Evolutionary conservation across 1,284 basidiomycete genomes (phyloP).

Genomic region (Tylopilus sp.): DNA sequence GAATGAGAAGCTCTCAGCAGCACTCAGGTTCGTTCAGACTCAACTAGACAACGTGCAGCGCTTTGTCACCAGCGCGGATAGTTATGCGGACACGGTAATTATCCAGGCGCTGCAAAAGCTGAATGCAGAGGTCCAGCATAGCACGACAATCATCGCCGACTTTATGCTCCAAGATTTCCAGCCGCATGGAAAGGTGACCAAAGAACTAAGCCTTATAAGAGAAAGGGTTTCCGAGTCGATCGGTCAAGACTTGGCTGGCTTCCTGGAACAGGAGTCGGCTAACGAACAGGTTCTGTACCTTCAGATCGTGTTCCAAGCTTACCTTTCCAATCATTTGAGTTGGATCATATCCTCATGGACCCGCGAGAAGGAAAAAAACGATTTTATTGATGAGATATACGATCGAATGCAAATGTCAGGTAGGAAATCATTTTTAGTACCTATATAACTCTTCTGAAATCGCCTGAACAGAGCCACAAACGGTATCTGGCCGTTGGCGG

Average conservation of each 20-base stretch:
- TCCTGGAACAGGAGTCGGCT: slow-evolving; percentile 3
- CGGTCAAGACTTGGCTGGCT: slow-evolving; percentile 4
- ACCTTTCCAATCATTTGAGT: slow-evolving; percentile 7
- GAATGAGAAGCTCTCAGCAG: background rate
- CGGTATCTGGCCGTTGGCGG: slow-evolving; percentile 19
- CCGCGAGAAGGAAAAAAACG: slow-evolving; percentile 6
- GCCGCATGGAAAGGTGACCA: background rate
- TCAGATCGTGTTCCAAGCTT: slow-evolving; percentile 19
- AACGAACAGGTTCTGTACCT: slow-evolving; percentile 12
- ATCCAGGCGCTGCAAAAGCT: slow-evolving; percentile 13
- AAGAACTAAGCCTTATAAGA: slow-evolving; percentile 4
- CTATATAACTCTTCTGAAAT: background rate
- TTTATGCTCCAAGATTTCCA: slow-evolving; percentile 3
- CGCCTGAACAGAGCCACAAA: slow-evolving; percentile 14
- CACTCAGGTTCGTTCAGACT: background rate
- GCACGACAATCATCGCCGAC: slow-evolving; percentile 14
- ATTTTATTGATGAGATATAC: slow-evolving; percentile 14
- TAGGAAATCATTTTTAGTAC: too few species aligned
- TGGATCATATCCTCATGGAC: slow-evolving; percentile 24
- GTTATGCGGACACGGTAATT: slow-evolving; percentile 13
- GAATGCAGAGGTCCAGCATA: slow-evolving; percentile 25
- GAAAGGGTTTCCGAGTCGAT: slow-evolving; percentile 1
- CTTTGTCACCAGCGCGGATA: slow-evolving; percentile 15
- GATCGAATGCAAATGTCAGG: background rate
- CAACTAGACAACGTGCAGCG: slow-evolving; percentile 7